A percentile compares a stretch with the other conserved stretches of the same genome.
Conservation (phyloP, 441 rosid species). For the Viola pubescens region DNA sequence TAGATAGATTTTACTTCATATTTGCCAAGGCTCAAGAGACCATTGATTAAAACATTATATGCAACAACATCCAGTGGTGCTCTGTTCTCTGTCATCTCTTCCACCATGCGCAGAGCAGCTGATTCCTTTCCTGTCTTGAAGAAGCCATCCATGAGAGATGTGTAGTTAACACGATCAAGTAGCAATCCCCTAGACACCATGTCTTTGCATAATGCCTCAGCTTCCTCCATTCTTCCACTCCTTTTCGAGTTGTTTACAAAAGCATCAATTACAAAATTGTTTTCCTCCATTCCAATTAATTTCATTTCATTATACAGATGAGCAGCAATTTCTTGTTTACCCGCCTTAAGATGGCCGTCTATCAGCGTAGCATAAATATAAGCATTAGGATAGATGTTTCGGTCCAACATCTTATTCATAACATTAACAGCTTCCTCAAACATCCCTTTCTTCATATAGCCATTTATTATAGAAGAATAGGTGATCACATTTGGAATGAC, state of each 20-base stretch:
- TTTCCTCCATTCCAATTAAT: slow-evolving; percentile 49
- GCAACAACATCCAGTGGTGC: slow-evolving; percentile 70
- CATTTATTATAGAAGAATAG: slow-evolving; percentile 61
- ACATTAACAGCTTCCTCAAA: slow-evolving; percentile 48
- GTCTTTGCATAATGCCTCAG: slow-evolving; percentile 39
- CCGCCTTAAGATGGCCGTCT: slow-evolving; percentile 69
- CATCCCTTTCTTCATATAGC: slow-evolving; percentile 71
- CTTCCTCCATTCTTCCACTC: slow-evolving; percentile 48
- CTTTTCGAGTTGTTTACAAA: slow-evolving; percentile 65
- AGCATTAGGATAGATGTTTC: slow-evolving; percentile 45
- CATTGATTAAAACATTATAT: slow-evolving; percentile 70
- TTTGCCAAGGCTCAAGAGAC: slow-evolving; percentile 55
- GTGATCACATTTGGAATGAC: slow-evolving; percentile 49
- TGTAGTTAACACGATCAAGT: slow-evolving; percentile 74
- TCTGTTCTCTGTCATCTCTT: slow-evolving; percentile 62
- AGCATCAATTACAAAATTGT: slow-evolving; percentile 52
- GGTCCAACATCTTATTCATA: slow-evolving; percentile 51
- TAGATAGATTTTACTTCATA: slow-evolving; percentile 46
- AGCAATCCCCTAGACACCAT: slow-evolving; percentile 48
- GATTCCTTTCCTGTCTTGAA: slow-evolving; percentile 69
- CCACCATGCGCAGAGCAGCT: slow-evolving; percentile 54
- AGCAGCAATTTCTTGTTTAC: slow-evolving; percentile 45
- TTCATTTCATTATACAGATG: slow-evolving; percentile 64
- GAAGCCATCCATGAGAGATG: slow-evolving; percentile 87
- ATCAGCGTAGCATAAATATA: slow-evolving; percentile 54